Conservation (phyloP, 1,284 basidiomycete species). For the Takashimella tepidaria region DNA sequence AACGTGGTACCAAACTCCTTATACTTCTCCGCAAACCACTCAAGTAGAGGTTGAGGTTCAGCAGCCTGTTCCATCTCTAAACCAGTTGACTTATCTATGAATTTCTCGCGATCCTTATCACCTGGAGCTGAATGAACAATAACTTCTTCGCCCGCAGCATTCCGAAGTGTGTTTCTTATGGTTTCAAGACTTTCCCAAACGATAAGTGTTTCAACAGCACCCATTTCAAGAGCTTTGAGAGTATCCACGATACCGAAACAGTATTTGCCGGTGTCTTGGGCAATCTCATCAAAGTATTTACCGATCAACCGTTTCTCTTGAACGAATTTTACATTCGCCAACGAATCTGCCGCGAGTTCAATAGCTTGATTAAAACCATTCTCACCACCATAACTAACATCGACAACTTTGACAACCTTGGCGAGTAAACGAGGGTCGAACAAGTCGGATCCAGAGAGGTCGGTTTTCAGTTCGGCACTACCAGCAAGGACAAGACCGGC, state of each 20-base stretch:
- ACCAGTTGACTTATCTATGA: conserved; percentile 89
- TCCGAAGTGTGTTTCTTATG: conserved; percentile 76
- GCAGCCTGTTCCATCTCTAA: conserved; percentile 85
- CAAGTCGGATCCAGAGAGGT: conserved; percentile 92
- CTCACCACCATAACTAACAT: conserved; percentile 98
- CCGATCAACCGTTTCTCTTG: conserved; percentile 98
- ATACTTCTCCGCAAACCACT: conserved; percentile 99
- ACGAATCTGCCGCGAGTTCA: conserved; percentile 89
- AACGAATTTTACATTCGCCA: conserved; percentile 98
- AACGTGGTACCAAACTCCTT: conserved; percentile 93
- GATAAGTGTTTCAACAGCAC: conserved; percentile 93
- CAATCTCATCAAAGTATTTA: conserved; percentile 99
- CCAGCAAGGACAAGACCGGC: conserved; percentile 96
- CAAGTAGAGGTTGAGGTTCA: conserved; percentile 78
- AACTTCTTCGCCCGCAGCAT: conserved; percentile 78
- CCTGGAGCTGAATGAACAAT: conserved; percentile 72
- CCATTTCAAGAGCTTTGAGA: conserved; percentile 91
- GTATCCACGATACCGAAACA: conserved; percentile 98
- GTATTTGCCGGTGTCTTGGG: conserved; percentile 93
- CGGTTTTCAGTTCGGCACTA: conserved; percentile 98
- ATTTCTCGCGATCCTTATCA: conserved; percentile 81
- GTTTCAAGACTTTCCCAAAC: conserved; percentile 98
- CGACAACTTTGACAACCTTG: conserved; percentile 95
- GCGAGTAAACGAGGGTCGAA: conserved; percentile 83
- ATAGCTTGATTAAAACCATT: conserved; percentile 99